Conservation (phyloP, 306 rosid species). For the Vigna mungo region DNA sequence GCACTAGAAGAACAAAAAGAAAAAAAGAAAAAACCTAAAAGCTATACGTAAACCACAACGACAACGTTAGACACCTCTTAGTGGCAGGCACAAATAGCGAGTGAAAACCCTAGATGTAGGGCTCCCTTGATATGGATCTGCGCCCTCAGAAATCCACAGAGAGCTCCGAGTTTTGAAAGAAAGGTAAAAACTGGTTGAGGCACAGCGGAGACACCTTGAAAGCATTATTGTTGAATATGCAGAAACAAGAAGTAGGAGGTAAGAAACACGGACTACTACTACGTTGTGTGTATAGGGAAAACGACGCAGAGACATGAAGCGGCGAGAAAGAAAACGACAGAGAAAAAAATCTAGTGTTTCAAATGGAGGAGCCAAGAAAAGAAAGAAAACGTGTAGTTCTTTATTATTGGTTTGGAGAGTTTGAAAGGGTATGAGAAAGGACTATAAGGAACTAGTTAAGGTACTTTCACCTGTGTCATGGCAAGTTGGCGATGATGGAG, state of each 20-base stretch:
- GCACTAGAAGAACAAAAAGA: neutral
- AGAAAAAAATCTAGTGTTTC: neutral
- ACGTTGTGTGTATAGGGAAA: neutral
- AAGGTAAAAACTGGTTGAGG: neutral
- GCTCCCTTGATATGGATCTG: slow-evolving; percentile 38
- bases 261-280: slow-evolving; percentile 5
- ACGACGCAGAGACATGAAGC: slow-evolving; percentile 28
- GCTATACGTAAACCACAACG: slow-evolving; percentile 3
- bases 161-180: neutral
- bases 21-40: neutral
- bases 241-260: neutral
- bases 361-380: slow-evolving; percentile 14
- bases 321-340: neutral
- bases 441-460: neutral
- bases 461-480: slow-evolving; percentile 39
- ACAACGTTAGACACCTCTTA: slow-evolving; percentile 9
- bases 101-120: slow-evolving; percentile 53
- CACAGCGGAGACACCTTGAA: neutral
- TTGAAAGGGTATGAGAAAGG: neutral
- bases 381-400: slow-evolving; percentile 29
- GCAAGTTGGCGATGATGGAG: slow-evolving; percentile 27
- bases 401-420: slow-evolving; percentile 6
- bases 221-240: neutral
- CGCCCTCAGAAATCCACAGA: neutral
- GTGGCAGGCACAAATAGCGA: neutral